Percentiles rank a stretch among this genome's conserved stretches.
These are phyloP conservation scores for Kuraishia hungarica DNA, from an alignment of 805 yeast species.

Conservation along the genomic window DNA sequence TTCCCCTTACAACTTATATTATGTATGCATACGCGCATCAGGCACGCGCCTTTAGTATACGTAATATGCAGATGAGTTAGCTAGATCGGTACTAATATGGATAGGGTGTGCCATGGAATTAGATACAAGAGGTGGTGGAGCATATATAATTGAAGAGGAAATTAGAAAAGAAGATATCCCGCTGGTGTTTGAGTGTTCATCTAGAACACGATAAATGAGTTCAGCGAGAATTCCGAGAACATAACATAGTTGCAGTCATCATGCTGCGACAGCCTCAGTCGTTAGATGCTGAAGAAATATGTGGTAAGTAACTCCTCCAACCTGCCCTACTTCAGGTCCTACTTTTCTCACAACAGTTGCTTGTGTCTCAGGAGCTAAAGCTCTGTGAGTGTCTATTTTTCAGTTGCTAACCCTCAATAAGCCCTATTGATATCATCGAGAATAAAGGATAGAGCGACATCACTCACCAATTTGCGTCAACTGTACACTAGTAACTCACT, in stretches of 20 bases:
- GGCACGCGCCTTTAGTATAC: background rate
- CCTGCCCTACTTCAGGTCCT: too few species aligned
- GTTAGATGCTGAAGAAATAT: background rate
- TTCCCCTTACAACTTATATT: background rate
- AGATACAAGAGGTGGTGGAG: background rate
- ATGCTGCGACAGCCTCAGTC: background rate
- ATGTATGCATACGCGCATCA: background rate
- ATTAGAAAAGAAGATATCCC: too few species aligned
- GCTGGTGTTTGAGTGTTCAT: too few species aligned
- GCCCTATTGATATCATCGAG: conserved; percentile 35
- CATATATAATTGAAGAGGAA: too few species aligned
- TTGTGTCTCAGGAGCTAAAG: too few species aligned
- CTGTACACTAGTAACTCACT: background rate
- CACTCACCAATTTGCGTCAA: background rate
- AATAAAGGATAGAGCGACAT: conserved; percentile 28
- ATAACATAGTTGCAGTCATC: background rate
- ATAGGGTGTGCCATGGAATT: background rate
- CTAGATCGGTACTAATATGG: background rate
- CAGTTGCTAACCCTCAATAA: background rate
- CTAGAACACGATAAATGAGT: background rate
- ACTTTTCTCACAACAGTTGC: too few species aligned
- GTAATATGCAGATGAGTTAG: background rate
- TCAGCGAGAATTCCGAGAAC: too few species aligned
- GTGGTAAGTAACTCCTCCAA: background rate
- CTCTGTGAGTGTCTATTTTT: too few species aligned